Evolutionary conservation across 176 grass and related monocot genomes (phyloP).

Genomic region (Aegilops umbellulata): DNA sequence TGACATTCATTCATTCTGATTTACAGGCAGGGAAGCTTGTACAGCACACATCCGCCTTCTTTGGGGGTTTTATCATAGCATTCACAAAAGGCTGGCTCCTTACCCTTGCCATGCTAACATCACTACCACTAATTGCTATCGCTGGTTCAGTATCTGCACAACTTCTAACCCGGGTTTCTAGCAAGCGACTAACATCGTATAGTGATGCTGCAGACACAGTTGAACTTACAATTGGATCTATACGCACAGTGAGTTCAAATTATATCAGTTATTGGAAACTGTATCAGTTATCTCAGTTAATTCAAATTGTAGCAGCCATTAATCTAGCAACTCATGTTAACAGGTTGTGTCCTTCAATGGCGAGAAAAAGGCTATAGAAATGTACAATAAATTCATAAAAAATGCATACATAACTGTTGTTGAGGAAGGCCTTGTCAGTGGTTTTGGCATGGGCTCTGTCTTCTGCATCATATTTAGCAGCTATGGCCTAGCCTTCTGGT

Average conservation of each 20-base stretch:
- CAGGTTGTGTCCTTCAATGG: constrained; percentile 75
- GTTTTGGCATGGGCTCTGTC: constrained; percentile 64
- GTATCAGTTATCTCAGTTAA: not conserved
- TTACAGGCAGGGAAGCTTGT: constrained; percentile 74
- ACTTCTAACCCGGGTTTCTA: constrained; percentile 48
- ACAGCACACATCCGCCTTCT: constrained; percentile 41
- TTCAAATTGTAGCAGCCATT: not conserved
- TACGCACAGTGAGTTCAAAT: constrained; percentile 67
- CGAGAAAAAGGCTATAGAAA: constrained; percentile 52
- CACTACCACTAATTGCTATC: constrained; percentile 49
- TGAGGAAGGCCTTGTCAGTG: constrained; percentile 53
- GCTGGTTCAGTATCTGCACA: constrained; percentile 39
- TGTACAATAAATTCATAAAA: constrained; percentile 55
- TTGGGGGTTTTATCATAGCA: constrained; percentile 70
- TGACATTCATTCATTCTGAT: not conserved
- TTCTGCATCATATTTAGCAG: constrained; percentile 45
- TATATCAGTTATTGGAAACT: constrained; percentile 12
- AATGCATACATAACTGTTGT: constrained; percentile 50
- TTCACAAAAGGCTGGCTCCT: constrained; percentile 77
- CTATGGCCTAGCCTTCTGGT: constrained; percentile 78
- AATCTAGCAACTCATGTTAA: constrained; percentile 17
- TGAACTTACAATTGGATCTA: constrained; percentile 81
- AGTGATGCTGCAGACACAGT: constrained; percentile 65
- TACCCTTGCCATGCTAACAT: constrained; percentile 67
- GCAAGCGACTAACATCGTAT: constrained; percentile 60